Percentiles rank a stretch among this genome's conserved stretches.
phyloP scores from a whole-genome alignment of 2,329 filamentous ascomycete species.

The Dactylellina drechsleri region DNA sequence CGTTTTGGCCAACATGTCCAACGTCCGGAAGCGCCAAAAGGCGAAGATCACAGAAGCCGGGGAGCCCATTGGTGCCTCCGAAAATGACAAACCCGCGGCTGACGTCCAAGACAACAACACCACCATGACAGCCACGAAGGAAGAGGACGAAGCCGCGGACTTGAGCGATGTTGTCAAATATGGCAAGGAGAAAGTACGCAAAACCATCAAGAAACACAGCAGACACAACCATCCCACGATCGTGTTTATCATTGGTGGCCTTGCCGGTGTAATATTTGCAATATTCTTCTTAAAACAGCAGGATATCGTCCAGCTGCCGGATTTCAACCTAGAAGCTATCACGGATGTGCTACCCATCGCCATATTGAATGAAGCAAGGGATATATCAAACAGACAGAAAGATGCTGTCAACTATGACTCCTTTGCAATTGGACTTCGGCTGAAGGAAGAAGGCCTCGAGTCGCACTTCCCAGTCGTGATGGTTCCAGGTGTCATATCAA shows the following conservation, averaged over 20 bases:
- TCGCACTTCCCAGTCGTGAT: conserved; percentile 92
- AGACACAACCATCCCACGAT: conserved; percentile 47
- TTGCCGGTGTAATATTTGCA: conserved; percentile 90
- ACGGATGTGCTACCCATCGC: conserved; percentile 88
- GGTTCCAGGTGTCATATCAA: conserved; percentile 97
- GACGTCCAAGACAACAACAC: not conserved
- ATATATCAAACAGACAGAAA: conserved; percentile 86
- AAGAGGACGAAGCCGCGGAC: conserved; percentile 32
- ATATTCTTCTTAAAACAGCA: conserved; percentile 89
- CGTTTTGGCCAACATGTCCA: conserved; percentile 41
- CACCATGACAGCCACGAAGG: conserved; percentile 9
- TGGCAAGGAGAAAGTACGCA: conserved; percentile 30
- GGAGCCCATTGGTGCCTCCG: conserved; percentile 41
- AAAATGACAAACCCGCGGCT: conserved; percentile 28
- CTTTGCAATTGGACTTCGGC: conserved; percentile 87
- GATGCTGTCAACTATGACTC: conserved; percentile 91
- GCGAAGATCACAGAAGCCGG: conserved; percentile 49
- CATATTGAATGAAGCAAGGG: conserved; percentile 83
- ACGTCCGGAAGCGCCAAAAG: conserved; percentile 52
- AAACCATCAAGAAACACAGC: conserved; percentile 33
- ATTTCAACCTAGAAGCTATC: conserved; percentile 79
- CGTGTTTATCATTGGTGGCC: conserved; percentile 82
- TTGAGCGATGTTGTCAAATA: conserved; percentile 44
- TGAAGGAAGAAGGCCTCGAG: conserved; percentile 79
- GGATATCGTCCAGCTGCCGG: conserved; percentile 79